A percentile compares a stretch with the other conserved stretches of the same genome.
phyloP scores from a whole-genome alignment of 1,284 basidiomycete species.

The Schizophyllum commune region DNA sequence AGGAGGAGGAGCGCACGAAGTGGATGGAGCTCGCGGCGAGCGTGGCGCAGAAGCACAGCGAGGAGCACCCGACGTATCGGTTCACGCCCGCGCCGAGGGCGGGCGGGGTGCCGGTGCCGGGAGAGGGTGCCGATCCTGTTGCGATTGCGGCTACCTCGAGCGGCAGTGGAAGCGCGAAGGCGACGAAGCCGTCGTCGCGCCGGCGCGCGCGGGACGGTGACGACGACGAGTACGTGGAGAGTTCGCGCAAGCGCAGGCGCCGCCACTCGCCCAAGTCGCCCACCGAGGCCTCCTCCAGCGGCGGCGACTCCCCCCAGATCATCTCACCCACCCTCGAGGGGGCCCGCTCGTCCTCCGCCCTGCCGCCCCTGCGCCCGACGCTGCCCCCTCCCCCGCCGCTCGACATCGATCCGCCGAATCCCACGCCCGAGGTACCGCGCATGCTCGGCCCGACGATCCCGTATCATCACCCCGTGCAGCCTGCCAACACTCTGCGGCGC shows the following conservation, averaged over 20 bases:
- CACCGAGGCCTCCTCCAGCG: background rate
- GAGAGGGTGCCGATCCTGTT: background rate
- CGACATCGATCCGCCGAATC: background rate
- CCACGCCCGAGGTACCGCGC: background rate
- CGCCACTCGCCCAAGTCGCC: background rate
- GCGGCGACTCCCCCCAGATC: background rate
- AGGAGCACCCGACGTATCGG: slow-evolving; percentile 36
- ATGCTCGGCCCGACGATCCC: background rate
- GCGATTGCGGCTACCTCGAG: background rate
- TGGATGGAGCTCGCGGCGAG: slow-evolving; percentile 39
- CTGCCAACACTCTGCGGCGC: background rate
- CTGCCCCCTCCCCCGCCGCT: background rate
- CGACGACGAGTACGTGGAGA: background rate
- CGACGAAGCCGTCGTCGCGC: background rate
- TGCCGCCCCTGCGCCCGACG: background rate
- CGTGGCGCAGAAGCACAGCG: slow-evolving; percentile 28
- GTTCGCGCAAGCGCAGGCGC: background rate
- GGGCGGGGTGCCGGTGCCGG: slow-evolving; percentile 6
- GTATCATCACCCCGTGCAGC: background rate
- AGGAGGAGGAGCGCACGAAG: slow-evolving; percentile 27
- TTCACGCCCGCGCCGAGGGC: slow-evolving; percentile 32
- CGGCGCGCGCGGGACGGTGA: background rate
- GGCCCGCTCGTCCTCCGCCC: background rate
- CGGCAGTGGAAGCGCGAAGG: background rate
- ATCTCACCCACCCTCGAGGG: background rate